phyloP scores from a whole-genome alignment of 805 yeast species.

The Cyberlindnera misumaiensis region DNA sequence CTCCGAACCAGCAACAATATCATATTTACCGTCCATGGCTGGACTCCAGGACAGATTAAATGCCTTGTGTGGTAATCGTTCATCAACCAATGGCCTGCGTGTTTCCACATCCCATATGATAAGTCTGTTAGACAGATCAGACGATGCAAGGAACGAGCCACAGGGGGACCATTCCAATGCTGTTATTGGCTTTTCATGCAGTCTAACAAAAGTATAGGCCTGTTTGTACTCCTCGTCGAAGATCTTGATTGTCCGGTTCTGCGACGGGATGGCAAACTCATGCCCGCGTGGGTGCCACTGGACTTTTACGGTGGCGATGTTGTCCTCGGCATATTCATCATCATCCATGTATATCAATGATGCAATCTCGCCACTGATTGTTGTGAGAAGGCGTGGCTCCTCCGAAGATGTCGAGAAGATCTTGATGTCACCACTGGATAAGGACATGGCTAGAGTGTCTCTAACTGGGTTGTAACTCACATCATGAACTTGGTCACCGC shows the following conservation, averaged over 20 bases:
- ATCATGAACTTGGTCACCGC: constrained; percentile 50
- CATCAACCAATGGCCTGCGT: constrained; percentile 27
- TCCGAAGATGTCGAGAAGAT: constrained; percentile 47
- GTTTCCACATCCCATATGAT: constrained; percentile 48
- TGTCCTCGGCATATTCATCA: constrained; percentile 28
- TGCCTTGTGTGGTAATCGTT: constrained; percentile 22
- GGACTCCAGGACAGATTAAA: constrained; percentile 31
- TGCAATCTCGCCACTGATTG: constrained; percentile 35
- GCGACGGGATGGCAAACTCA: constrained; percentile 60
- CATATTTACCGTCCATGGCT: constrained; percentile 17
- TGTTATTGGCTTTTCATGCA: constrained; percentile 22
- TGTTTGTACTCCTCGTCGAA: constrained; percentile 23
- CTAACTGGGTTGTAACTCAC: constrained; percentile 50
- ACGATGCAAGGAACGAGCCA: constrained; percentile 53
- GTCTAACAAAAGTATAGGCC: constrained; percentile 18
- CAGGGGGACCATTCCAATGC: constrained; percentile 52
- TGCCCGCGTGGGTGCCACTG: constrained; percentile 72
- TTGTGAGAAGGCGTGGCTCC: constrained; percentile 43
- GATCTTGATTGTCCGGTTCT: constrained; percentile 38
- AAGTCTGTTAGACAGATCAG: constrained; percentile 43
- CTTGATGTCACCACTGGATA: constrained; percentile 52
- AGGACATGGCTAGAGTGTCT: constrained; percentile 50
- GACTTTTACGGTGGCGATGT: constrained; percentile 44
- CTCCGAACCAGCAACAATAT: constrained; percentile 29
- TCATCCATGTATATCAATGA: constrained; percentile 35